Conservation (phyloP, 2,329 filamentous ascomycete genomes). For the Penicillium fuscoglaucum region DNA sequence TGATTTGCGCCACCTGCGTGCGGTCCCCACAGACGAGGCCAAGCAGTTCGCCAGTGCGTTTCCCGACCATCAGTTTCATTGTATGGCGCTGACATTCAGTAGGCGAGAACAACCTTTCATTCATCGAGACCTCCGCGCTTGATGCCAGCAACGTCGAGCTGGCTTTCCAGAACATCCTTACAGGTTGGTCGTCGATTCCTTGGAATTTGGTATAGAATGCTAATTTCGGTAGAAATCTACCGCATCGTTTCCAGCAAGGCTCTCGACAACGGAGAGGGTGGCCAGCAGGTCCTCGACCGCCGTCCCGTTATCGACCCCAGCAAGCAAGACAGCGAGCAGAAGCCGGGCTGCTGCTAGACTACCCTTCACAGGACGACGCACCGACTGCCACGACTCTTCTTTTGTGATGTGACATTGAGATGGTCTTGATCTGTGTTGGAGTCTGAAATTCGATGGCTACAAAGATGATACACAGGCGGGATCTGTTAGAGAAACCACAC, state of each 20-base stretch:
- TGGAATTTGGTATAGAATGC: conserved; percentile 7
- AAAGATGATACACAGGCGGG: conserved; percentile 38
- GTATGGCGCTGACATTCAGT: conserved; percentile 29
- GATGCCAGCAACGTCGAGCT: conserved; percentile 99
- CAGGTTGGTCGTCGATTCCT: conserved; percentile 63
- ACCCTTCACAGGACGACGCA: conserved; percentile 25
- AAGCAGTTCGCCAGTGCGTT: conserved; percentile 91
- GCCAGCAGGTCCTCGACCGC: conserved; percentile 75
- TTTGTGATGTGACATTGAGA: conserved; percentile 43
- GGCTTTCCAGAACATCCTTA: conserved; percentile 99
- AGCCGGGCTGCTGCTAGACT: conserved; percentile 53
- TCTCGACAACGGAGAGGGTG: conserved; percentile 81
- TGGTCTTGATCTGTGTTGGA: conserved; percentile 39
- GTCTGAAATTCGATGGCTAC: conserved; percentile 38
- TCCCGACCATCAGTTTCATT: not conserved
- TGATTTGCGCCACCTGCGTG: conserved; percentile 97
- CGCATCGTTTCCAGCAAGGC: conserved; percentile 98
- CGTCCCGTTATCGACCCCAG: conserved; percentile 79
- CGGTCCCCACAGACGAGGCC: conserved; percentile 95
- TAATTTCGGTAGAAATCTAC: conserved; percentile 77
- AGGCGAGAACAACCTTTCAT: conserved; percentile 98
- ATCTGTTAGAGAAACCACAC: conserved; percentile 32
- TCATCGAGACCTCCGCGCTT: conserved; percentile 98
- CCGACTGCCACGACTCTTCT: conserved; percentile 39
- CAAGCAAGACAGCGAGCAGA: conserved; percentile 74